A percentile compares a stretch with the other conserved stretches of the same genome.
Evolutionary conservation across 768 basidiomycete genomes (phyloP).

Genomic region (Lentinus tigrinus): DNA sequence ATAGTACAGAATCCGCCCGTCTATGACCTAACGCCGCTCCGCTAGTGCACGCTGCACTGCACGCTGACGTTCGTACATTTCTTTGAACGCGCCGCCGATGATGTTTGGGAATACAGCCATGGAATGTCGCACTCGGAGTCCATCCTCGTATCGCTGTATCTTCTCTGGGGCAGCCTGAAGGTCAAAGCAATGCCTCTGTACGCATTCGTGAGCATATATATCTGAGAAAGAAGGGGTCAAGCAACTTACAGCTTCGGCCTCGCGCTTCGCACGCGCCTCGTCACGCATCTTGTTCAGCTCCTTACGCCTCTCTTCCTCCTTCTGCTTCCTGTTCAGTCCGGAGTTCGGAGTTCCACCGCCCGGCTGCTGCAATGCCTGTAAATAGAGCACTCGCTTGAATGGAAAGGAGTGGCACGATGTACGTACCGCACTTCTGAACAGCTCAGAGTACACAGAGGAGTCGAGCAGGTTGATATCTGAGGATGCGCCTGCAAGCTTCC

Average conservation of each 20-base stretch:
- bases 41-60: background rate
- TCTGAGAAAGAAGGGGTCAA: constrained; percentile 32
- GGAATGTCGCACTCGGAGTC: constrained; percentile 46
- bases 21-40: background rate
- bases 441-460: constrained; percentile 56
- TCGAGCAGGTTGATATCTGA: constrained; percentile 67
- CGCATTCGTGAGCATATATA: background rate
- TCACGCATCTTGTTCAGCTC: constrained; percentile 71
- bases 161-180: constrained; percentile 29
- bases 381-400: background rate
- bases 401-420: background rate
- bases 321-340: constrained; percentile 49
- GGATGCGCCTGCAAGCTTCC: constrained; percentile 43
- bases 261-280: constrained; percentile 59
- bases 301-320: constrained; percentile 67
- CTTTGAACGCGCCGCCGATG: constrained; percentile 28
- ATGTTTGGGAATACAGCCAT: constrained; percentile 51
- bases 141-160: constrained; percentile 63
- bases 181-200: constrained; percentile 26
- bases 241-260: constrained; percentile 50
- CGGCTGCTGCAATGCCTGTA: constrained; percentile 12
- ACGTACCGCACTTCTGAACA: constrained; percentile 42
- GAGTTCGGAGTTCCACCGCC: constrained; percentile 25
- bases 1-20: background rate
- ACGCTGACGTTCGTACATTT: constrained; percentile 16